These are phyloP conservation scores for Diaporthe sp. DNA, from an alignment of 2,329 filamentous ascomycete genomes.

Conservation along the genomic window DNA sequence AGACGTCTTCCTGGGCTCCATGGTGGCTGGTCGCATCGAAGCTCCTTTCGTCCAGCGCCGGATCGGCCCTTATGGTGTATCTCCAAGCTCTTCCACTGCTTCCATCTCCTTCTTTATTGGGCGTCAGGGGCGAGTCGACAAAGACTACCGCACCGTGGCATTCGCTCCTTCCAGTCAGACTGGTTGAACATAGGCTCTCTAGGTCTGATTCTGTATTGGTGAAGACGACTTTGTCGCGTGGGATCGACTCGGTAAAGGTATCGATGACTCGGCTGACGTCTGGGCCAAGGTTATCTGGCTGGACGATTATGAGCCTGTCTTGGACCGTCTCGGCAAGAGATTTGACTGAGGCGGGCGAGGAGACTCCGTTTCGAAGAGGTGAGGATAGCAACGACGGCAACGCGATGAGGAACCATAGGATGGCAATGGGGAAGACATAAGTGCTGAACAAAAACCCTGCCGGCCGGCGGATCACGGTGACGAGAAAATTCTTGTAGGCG, in stretches of 20 bases:
- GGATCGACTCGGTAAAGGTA: background rate
- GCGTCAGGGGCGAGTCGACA: background rate
- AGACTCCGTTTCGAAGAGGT: background rate
- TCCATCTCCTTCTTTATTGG: background rate
- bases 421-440: background rate
- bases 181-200: background rate
- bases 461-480: background rate
- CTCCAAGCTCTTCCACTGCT: background rate
- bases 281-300: background rate
- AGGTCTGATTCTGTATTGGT: background rate
- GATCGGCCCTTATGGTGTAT: background rate
- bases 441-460: background rate
- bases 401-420: background rate
- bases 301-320: background rate
- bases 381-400: background rate
- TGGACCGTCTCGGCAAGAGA: background rate
- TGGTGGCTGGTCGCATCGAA: background rate
- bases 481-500: background rate
- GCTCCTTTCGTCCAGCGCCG: background rate
- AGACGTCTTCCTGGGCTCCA: background rate
- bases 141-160: background rate
- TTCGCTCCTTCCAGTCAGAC: background rate
- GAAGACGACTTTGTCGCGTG: background rate
- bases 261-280: constrained; percentile 3
- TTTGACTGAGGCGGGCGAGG: background rate